Base-by-base conservation (phyloP, 2,329 filamentous ascomycete species). In the Pseudopyrenochaeta lycopersici region DNA sequence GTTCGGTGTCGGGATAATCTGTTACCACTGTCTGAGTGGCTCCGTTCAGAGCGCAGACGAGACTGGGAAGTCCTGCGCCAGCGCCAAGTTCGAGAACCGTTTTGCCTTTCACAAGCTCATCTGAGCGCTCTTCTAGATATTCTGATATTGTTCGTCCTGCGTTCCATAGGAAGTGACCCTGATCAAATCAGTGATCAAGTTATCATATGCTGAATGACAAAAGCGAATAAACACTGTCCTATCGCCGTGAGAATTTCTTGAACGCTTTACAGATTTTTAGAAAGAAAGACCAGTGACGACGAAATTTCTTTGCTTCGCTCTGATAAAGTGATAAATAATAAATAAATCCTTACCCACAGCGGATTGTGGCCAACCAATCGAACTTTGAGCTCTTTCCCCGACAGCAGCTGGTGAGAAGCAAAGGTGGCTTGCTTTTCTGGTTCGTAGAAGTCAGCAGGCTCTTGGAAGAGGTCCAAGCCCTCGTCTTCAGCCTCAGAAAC, bases 161-260 rank as follows among this genome's bases (percentile, higher is more conserved):
- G 75, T 97, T 96, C 94, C 94, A 98, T 27, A 97, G 84, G 61
- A 90, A 84, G 76, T 97, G 91, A 14, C 91, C 93, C 86, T 74
- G 52, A 15, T 20, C 18, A 32, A 15, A 60, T 72, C 49, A 70
- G 66, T 61, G 21, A 49, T 2, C 11, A 33, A 49, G 39, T 31
- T 18, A 17, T n/a, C 30, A 36, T 14, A 20, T 20, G 30, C 20
- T 38, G 23, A 20, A n/a, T 12, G 29, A 17, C 27, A 31, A 39
- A n/a, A 23, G 10, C 4, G 15, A 35, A 20, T 29, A 20, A 23
- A 20, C 27, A 20, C n/a, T 32, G 14, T 36, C 18, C 17, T 12
- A 38, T 14, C 10, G 36, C 20, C 17, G 27, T 27, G 38, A 40
- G 15, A 20, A 30, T n/a, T n/a, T n/a, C n/a, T n/a, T n/a, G n/a